Base-by-base conservation (phyloP, 2,329 filamentous ascomycete species). In the Arthrobotrys entomopaga region DNA sequence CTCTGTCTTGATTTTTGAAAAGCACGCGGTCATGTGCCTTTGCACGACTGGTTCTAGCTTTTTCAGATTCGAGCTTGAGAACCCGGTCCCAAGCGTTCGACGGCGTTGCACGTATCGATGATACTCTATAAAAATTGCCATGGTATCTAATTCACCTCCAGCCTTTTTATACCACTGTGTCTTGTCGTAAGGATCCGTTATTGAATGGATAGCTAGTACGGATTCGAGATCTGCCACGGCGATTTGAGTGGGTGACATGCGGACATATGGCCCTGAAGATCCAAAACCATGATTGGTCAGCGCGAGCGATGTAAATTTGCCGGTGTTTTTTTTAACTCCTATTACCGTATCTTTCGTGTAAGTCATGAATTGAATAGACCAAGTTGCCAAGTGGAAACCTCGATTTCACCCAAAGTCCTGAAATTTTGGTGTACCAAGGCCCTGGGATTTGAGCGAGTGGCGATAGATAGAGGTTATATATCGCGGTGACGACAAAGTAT, bases 391-490 rank as follows among this genome's bases (percentile, higher is more conserved):
- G 40, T 3, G 56, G 1, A 8, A 1, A 19, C 26, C 11, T 24
- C 7, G 43, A 11, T 0, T 24, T 10, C 8, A 49, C 42, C 49
- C 42, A 63, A 6, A 50, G 3, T 13, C 48, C 19, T 20, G 65
- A 63, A 20, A 69, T 43, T 1, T 56, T 49, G 7, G 65, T 42
- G 26, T 69, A 69, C 65, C 65, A 63, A 10, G 65, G 65, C 0
- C 57, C 65, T 24, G 65, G 57, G 3, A 63, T 29, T 19, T 69
- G 61, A 8, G 65, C 22, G 3, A 69, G 49, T 1, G 65, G 56
- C 6, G 57, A 57, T 26, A 69, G 56, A 16, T 50, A 69, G 11
- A 63, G 40, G 13, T 63, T 26, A 29, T 69, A 69, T 42, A 69
- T 49, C 6, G 57, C 7, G 13, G 24, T 48, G 11, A 22, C 1